phyloP scores from a whole-genome alignment of 192 early-diverging fungal species.

The Polychytrium aggregatum region DNA sequence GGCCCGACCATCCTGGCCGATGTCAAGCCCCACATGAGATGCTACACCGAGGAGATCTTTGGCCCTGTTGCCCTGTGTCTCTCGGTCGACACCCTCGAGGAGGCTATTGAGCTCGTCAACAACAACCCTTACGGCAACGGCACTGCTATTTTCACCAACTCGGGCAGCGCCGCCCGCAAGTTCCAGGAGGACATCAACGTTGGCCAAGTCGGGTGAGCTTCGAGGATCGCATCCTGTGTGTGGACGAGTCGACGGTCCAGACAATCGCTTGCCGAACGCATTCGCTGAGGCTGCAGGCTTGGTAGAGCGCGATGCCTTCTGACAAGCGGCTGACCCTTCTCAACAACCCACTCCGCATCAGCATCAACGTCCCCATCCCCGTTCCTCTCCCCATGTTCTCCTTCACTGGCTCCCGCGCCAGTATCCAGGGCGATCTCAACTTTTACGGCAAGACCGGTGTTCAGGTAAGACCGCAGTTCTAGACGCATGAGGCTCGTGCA shows the following conservation, averaged over 20 bases:
- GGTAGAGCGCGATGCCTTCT: too few species aligned
- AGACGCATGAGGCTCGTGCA: too few species aligned
- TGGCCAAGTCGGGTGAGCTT: slow-evolving; percentile 67
- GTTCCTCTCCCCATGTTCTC: slow-evolving; percentile 96
- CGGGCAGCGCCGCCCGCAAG: slow-evolving; percentile 73
- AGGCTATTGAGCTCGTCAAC: slow-evolving; percentile 86
- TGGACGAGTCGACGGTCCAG: too few species aligned
- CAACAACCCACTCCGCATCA: too few species aligned
- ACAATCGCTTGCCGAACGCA: too few species aligned
- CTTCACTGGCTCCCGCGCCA: slow-evolving; percentile 83
- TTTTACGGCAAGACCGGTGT: slow-evolving; percentile 61
- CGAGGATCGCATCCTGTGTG: too few species aligned
- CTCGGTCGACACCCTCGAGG: slow-evolving; percentile 73
- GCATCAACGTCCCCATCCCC: slow-evolving; percentile 80
- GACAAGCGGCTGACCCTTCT: too few species aligned
- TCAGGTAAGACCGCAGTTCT: slow-evolving; percentile 15
- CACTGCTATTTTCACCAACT: slow-evolving; percentile 73
- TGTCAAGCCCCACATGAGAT: slow-evolving; percentile 68
- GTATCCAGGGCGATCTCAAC: slow-evolving; percentile 89
- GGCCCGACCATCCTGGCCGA: slow-evolving; percentile 80
- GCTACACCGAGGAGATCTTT: slow-evolving; percentile 93
- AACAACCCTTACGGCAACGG: slow-evolving; percentile 74
- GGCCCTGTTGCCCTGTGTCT: slow-evolving; percentile 83
- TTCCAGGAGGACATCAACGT: slow-evolving; percentile 83
- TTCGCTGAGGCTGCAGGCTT: too few species aligned